Percentiles rank a stretch among this genome's conserved stretches.
These are phyloP conservation scores for Areca catechu DNA, from an alignment of 176 grass and related monocot species.

Conservation along the genomic window DNA sequence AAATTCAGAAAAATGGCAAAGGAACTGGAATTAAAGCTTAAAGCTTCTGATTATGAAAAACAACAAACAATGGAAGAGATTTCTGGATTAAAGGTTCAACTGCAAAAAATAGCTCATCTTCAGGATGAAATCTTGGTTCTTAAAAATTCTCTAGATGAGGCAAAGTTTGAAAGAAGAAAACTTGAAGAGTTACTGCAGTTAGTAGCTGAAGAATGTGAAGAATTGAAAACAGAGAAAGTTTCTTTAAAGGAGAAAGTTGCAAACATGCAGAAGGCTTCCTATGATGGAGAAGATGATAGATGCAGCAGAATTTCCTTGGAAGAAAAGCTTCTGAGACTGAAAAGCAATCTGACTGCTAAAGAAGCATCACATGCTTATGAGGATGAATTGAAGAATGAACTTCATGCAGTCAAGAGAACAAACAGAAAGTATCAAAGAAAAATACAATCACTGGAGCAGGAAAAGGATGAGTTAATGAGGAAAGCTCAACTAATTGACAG, in stretches of 20 bases:
- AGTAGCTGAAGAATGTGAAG: constrained; percentile 58
- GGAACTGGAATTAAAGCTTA: constrained; percentile 73
- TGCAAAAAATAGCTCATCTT: constrained; percentile 52
- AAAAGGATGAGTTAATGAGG: constrained; percentile 64
- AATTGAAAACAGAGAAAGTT: constrained; percentile 54
- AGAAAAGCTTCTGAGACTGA: constrained; percentile 57
- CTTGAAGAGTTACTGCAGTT: constrained; percentile 50
- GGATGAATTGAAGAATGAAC: constrained; percentile 76
- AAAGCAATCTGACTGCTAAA: constrained; percentile 70
- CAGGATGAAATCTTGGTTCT: constrained; percentile 62
- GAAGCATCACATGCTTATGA: constrained; percentile 79
- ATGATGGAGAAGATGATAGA: constrained; percentile 33
- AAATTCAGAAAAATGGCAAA: constrained; percentile 46
- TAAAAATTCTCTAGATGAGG: constrained; percentile 65
- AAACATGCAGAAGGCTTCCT: constrained; percentile 37
- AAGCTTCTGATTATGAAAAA: constrained; percentile 77
- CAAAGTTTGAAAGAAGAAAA: constrained; percentile 67
- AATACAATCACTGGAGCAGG: constrained; percentile 75
- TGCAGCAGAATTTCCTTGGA: constrained; percentile 41
- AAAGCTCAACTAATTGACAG: constrained; percentile 24
- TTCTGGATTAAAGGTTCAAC: constrained; percentile 66
- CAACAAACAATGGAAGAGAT: constrained; percentile 71
- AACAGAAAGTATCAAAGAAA: constrained; percentile 78
- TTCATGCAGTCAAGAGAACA: constrained; percentile 75
- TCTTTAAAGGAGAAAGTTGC: constrained; percentile 39